Conservation (phyloP, 139 green algal species). For the Chlorella vulgaris region DNA sequence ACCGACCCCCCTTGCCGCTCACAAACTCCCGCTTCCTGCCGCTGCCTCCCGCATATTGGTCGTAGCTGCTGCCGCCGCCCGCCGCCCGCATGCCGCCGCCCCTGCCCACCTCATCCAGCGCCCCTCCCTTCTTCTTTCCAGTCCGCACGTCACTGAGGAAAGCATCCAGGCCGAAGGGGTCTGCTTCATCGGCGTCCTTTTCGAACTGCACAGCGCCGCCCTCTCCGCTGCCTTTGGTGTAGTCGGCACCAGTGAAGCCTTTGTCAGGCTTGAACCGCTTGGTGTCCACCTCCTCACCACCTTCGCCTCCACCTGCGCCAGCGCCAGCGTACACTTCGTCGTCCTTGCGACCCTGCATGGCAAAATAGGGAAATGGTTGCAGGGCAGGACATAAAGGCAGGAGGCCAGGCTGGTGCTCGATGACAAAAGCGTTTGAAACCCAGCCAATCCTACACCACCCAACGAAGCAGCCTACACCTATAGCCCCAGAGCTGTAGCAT, state of each 20-base stretch:
- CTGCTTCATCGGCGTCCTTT: constrained; percentile 74
- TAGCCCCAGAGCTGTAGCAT: no score
- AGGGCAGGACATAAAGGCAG: no score
- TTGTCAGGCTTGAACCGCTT: constrained; percentile 90
- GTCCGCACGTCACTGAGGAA: constrained; percentile 80
- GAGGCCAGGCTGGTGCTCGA: not conserved
- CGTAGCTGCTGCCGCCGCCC: constrained; percentile 64
- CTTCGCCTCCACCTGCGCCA: constrained; percentile 42
- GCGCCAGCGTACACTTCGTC: constrained; percentile 58
- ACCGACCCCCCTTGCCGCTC: constrained; percentile 26
- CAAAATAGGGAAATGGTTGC: not conserved
- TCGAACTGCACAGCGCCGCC: constrained; percentile 84
- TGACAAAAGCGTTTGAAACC: no score
- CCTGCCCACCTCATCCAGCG: constrained; percentile 69
- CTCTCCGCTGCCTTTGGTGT: constrained; percentile 40
- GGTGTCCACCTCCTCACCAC: constrained; percentile 57
- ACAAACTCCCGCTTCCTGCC: constrained; percentile 52
- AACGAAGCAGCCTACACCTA: no score
- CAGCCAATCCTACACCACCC: no score
- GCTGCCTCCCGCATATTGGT: constrained; percentile 57
- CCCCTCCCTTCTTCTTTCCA: constrained; percentile 55
- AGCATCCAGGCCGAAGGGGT: constrained; percentile 95
- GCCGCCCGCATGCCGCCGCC: constrained; percentile 72
- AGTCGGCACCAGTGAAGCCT: constrained; percentile 83
- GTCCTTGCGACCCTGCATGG: constrained; percentile 30